A percentile compares a stretch with the other conserved stretches of the same genome.
Conservation (phyloP, 75 land plant genomes). For the Cryptomeria japonica region DNA sequence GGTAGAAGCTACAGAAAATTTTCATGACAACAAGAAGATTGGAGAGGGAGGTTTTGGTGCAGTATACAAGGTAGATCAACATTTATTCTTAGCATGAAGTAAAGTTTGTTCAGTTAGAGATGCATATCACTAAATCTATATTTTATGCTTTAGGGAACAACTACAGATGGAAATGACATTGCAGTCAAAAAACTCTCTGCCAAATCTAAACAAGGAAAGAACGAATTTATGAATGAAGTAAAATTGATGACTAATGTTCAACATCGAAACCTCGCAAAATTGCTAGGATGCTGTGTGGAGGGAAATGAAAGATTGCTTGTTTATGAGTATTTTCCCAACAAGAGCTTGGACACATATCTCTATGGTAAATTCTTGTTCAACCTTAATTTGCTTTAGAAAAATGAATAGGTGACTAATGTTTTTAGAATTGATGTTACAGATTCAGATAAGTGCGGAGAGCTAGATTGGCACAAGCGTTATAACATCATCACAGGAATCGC, state of each 20-base stretch:
- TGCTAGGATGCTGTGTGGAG: slow-evolving; percentile 21
- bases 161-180: slow-evolving; percentile 1
- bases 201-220: background rate
- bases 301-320: slow-evolving; percentile 18
- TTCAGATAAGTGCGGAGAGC: background rate
- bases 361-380: background rate
- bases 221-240: slow-evolving; percentile 16
- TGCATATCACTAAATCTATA: background rate
- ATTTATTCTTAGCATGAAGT: background rate
- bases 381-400: no score
- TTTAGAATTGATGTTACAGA: background rate
- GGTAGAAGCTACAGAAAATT: background rate
- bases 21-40: background rate
- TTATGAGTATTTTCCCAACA: slow-evolving; percentile 28
- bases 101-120: no score
- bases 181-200: slow-evolving; percentile 5
- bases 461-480: background rate
- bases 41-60: slow-evolving; percentile 9
- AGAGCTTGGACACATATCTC: slow-evolving; percentile 28
- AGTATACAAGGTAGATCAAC: background rate
- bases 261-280: slow-evolving; percentile 12
- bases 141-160: slow-evolving; percentile 10
- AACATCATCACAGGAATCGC: background rate
- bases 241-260: slow-evolving; percentile 14
- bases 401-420: no score